Base-by-base conservation (phyloP, 805 yeast species). In the Naumovozyma castellii region DNA sequence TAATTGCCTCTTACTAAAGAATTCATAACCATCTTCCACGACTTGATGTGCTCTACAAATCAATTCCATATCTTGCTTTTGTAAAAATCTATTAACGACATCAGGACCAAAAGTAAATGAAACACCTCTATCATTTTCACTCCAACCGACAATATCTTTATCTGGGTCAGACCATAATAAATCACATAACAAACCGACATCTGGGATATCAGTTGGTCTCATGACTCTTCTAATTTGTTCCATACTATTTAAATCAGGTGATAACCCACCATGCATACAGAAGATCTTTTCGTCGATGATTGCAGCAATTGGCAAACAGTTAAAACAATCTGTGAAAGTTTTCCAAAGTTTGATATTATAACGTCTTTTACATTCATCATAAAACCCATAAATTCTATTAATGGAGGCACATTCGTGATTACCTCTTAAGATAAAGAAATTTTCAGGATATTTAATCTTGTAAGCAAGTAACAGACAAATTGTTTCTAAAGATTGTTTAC, bases 31-130 rank as follows among this genome's bases (percentile, higher is more conserved):
- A 66, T 90, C 98, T 69, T 90, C 98, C 45, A 90, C 98, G 48
- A 90, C 98, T 69, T 90, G 97, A 72, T 90, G 98, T 35, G 97
- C 97, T 63, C 98, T 78, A 69, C 97, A 92, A 56, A 90, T 88
- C 58, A 90, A 77, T 66, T 92, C 97, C 92, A 90, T 84, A 62
- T 90, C 97, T 65, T 90, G 97, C 59, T 87, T 88, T 64, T 90
- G 97, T 62, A 92, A 69, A 63, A 90, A 90, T 66, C 97, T 75
- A 50, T 95, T 84, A 40, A 90, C 97, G 39, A 90, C 97, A 64
- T 90, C 98, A 8, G 97, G 97, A n/a, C 97, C 97, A 67, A 92
- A 90, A n/a, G 97, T 90, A 66, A 88, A 90, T 18, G 97, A 87
- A 46, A 90, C 97, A 61, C 97, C 97, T 68, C 98, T 84, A 69